A percentile compares a stretch with the other conserved stretches of the same genome.
phyloP scores from a whole-genome alignment of 306 rosid species.

The Mimosa bimucronata region DNA sequence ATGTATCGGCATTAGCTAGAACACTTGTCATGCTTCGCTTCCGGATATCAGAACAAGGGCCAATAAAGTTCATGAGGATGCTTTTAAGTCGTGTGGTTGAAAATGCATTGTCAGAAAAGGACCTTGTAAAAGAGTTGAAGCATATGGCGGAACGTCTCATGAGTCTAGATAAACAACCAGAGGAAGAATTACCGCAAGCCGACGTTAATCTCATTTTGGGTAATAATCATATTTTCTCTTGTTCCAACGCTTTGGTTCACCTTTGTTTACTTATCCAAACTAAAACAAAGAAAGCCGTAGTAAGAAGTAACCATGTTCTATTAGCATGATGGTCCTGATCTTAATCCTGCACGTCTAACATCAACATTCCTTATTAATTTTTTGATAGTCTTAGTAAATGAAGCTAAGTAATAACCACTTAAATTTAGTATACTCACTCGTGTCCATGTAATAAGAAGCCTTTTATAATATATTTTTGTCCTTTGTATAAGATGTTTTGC shows the following conservation, averaged over 20 bases:
- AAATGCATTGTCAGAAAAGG: constrained; percentile 50
- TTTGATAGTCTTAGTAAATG: neutral
- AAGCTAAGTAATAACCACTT: constrained; percentile 4
- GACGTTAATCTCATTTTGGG: constrained; percentile 51
- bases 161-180: constrained; percentile 59
- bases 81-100: constrained; percentile 49
- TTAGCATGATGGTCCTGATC: constrained; percentile 8
- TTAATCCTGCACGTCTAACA: neutral
- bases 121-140: constrained; percentile 50
- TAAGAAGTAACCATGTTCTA: neutral
- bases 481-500: too few species aligned
- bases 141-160: constrained; percentile 70
- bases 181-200: constrained; percentile 55
- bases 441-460: too few species aligned
- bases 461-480: too few species aligned
- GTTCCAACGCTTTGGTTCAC: neutral
- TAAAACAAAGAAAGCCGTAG: constrained; percentile 1
- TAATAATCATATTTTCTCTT: constrained; percentile 29
- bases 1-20: constrained; percentile 70
- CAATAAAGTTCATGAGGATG: constrained; percentile 71
- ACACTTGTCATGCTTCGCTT: constrained; percentile 73
- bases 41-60: constrained; percentile 72
- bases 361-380: neutral
- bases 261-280: constrained; percentile 1
- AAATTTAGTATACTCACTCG: too few species aligned